A percentile compares a stretch with the other conserved stretches of the same genome.
These are phyloP conservation scores for Chaetomiaceae sp. DNA, from an alignment of 2,329 filamentous ascomycete genomes.

Conservation along the genomic window DNA sequence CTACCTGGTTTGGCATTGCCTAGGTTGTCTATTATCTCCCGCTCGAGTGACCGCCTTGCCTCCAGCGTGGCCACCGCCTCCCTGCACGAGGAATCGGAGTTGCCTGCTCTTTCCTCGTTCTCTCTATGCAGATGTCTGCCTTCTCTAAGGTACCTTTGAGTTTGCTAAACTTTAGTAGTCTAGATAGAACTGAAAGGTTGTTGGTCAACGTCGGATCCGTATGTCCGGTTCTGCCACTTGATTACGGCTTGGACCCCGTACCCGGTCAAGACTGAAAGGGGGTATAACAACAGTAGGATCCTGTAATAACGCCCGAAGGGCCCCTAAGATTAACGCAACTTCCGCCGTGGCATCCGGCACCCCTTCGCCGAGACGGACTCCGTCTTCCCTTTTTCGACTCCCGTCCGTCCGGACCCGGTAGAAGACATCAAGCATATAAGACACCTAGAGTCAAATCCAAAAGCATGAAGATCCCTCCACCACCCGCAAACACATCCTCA, in stretches of 20 bases:
- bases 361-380: constrained; percentile 4
- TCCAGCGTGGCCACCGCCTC: too few relatives aligned
- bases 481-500: not conserved
- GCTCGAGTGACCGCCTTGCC: too few relatives aligned
- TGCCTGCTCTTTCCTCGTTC: not conserved
- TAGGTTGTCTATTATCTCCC: too few relatives aligned
- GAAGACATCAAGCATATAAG: not conserved
- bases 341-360: constrained; percentile 6
- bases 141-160: too few relatives aligned
- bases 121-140: not conserved
- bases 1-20: too few relatives aligned
- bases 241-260: not conserved
- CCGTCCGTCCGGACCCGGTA: constrained; percentile 17
- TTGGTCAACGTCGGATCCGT: not conserved
- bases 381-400: constrained; percentile 10
- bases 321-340: not conserved
- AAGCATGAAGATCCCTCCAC: not conserved
- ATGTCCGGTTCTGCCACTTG: not conserved
- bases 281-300: not conserved
- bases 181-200: too few relatives aligned
- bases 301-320: constrained; percentile 1
- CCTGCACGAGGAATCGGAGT: too few relatives aligned
- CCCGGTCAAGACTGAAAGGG: not conserved
- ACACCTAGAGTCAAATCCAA: not conserved
- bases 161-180: too few relatives aligned